A percentile compares a stretch with the other conserved stretches of the same genome.
Evolutionary conservation across 441 rosid genomes (phyloP).

Genomic region (Adansonia madagascariensis): DNA sequence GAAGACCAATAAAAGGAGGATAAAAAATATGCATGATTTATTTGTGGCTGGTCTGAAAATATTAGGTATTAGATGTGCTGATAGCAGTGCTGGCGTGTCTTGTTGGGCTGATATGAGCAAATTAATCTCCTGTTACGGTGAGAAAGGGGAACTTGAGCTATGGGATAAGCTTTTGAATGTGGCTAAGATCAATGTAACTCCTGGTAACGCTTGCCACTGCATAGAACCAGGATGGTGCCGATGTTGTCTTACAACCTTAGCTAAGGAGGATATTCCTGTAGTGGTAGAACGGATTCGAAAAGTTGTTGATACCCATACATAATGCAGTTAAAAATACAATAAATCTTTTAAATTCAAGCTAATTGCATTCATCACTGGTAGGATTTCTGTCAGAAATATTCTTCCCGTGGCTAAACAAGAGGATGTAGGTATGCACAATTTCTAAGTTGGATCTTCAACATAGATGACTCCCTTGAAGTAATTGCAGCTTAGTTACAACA

Average conservation of each 20-base stretch:
- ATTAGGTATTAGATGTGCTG: conserved; percentile 55
- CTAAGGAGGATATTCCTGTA: conserved; percentile 62
- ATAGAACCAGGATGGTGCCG: conserved; percentile 96
- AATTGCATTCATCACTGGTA: conserved; percentile 14
- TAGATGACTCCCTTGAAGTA: conserved; percentile 22
- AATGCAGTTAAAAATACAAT: conserved; percentile 34
- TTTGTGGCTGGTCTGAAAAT: conserved; percentile 61
- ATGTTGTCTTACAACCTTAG: conserved; percentile 72
- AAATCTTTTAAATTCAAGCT: conserved; percentile 18
- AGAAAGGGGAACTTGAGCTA: conserved; percentile 84
- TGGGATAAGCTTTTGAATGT: conserved; percentile 71
- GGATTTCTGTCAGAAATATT: conserved; percentile 14
- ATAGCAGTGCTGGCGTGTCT: conserved; percentile 63
- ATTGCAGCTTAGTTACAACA: conserved; percentile 26
- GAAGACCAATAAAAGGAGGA: conserved; percentile 54
- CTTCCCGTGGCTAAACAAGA: conserved; percentile 14
- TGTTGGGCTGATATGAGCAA: conserved; percentile 85
- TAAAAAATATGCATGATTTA: conserved; percentile 40
- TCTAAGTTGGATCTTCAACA: conserved; percentile 18
- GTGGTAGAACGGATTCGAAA: conserved; percentile 58
- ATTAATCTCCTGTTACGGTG: conserved; percentile 66
- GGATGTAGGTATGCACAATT: conserved; percentile 16
- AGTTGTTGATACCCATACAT: conserved; percentile 54
- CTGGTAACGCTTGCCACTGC: conserved; percentile 88
- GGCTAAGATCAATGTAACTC: conserved; percentile 82